Evolutionary conservation across 805 yeast species (phyloP).

Genomic region (Sungouiozyma ichnusensis): DNA sequence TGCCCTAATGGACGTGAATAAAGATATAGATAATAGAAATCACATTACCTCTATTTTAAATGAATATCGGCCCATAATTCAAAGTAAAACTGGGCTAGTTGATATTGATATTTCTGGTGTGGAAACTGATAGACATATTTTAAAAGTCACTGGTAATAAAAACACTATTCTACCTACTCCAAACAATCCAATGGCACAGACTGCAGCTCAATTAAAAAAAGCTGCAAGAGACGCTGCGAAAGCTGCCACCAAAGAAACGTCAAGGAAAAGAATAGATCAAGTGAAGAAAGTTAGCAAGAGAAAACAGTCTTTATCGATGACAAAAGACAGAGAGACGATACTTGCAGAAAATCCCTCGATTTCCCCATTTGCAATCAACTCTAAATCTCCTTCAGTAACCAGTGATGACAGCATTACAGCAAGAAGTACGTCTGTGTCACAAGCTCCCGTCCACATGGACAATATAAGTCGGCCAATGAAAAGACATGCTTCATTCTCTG

Average conservation of each 20-base stretch:
- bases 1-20: slow-evolving; percentile 28
- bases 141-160: slow-evolving; percentile 32
- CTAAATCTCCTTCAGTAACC: not conserved
- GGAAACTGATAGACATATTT: slow-evolving; percentile 25
- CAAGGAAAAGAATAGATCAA: not conserved
- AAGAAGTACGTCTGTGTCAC: not conserved
- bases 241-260: slow-evolving; percentile 1
- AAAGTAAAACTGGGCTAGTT: not conserved
- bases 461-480: slow-evolving; percentile 16
- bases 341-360: not conserved
- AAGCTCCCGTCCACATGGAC: not conserved
- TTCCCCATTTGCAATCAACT: not conserved
- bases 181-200: slow-evolving; percentile 20
- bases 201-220: slow-evolving; percentile 25
- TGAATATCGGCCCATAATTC: not conserved
- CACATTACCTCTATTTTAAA: not conserved
- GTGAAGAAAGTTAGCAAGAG: not conserved
- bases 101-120: not conserved
- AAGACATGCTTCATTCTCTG: slow-evolving; percentile 37
- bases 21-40: slow-evolving; percentile 1
- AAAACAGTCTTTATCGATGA: not conserved
- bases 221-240: slow-evolving; percentile 15
- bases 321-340: not conserved
- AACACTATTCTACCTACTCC: slow-evolving; percentile 30
- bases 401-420: not conserved